phyloP scores from a whole-genome alignment of 352 stramenopile species.

The Globisporangium orthogonon region DNA sequence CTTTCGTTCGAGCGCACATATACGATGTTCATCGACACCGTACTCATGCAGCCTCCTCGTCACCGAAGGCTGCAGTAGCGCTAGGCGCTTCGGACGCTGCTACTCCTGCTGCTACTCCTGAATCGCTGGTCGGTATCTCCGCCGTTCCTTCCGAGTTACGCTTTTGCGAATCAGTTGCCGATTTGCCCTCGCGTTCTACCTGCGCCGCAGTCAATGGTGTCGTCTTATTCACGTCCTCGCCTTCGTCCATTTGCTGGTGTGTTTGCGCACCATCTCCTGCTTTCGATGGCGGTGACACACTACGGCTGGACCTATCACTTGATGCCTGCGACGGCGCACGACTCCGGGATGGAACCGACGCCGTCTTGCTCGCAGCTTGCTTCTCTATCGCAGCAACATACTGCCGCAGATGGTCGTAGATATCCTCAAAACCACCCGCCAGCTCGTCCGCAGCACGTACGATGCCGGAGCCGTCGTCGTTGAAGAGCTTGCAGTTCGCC shows the following conservation, averaged over 20 bases:
- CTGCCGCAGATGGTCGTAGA: constrained; percentile 42
- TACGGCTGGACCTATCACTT: background rate
- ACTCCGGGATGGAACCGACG: background rate
- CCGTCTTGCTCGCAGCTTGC: background rate
- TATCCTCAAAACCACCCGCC: constrained; percentile 50
- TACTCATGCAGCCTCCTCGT: too few relatives aligned
- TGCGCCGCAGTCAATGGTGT: background rate
- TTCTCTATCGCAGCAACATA: constrained; percentile 7
- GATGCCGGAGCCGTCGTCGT: constrained; percentile 79
- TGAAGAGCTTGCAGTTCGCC: constrained; percentile 82
- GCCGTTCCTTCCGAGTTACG: background rate
- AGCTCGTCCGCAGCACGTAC: constrained; percentile 65
- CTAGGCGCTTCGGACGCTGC: background rate
- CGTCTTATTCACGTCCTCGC: background rate
- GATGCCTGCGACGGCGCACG: background rate
- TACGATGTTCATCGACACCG: too few relatives aligned
- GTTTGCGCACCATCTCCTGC: too few relatives aligned
- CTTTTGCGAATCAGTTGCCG: too few relatives aligned
- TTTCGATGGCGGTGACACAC: background rate
- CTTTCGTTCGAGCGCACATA: too few relatives aligned
- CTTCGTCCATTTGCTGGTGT: background rate
- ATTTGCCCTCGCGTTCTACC: background rate
- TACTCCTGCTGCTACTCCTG: background rate
- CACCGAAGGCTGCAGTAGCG: background rate
- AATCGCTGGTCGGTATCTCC: background rate